These are phyloP conservation scores for Kokia cookei DNA, from an alignment of 441 rosid genomes.

Conservation along the genomic window DNA sequence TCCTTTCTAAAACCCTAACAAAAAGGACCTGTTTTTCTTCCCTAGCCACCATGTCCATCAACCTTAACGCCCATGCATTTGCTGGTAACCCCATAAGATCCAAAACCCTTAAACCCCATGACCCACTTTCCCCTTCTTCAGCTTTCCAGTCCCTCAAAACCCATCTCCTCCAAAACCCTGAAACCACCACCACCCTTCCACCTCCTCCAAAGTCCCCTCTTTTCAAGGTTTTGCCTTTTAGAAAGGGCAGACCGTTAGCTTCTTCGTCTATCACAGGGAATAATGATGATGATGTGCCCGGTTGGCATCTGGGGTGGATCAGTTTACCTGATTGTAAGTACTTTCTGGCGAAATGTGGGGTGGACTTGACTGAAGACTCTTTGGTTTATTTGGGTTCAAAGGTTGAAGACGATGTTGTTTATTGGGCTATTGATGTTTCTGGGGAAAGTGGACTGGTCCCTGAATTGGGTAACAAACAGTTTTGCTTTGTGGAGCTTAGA, in stretches of 20 bases:
- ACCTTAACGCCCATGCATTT: conserved; percentile 60
- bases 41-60: conserved; percentile 55
- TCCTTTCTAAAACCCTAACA: conserved; percentile 30
- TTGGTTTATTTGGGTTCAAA: conserved; percentile 77
- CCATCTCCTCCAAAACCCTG: conserved; percentile 39
- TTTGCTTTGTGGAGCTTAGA: conserved; percentile 83
- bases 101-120: conserved; percentile 52
- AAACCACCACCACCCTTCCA: neutral
- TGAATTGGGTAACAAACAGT: conserved; percentile 32
- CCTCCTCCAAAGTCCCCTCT: conserved; percentile 35
- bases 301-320: conserved; percentile 83
- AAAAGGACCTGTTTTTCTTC: conserved; percentile 9
- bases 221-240: conserved; percentile 74
- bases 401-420: conserved; percentile 57
- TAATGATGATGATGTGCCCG: conserved; percentile 28
- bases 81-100: conserved; percentile 68
- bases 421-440: conserved; percentile 76
- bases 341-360: conserved; percentile 36
- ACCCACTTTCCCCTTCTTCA: conserved; percentile 51
- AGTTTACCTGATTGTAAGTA: conserved; percentile 49
- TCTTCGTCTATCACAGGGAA: conserved; percentile 35
- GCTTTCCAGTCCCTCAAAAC: conserved; percentile 72
- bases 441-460: conserved; percentile 32
- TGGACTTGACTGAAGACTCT: conserved; percentile 46
- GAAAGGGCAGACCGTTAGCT: conserved; percentile 81